Conservation (phyloP, 495 filamentous ascomycete species). For the Aspergillus campestris region DNA sequence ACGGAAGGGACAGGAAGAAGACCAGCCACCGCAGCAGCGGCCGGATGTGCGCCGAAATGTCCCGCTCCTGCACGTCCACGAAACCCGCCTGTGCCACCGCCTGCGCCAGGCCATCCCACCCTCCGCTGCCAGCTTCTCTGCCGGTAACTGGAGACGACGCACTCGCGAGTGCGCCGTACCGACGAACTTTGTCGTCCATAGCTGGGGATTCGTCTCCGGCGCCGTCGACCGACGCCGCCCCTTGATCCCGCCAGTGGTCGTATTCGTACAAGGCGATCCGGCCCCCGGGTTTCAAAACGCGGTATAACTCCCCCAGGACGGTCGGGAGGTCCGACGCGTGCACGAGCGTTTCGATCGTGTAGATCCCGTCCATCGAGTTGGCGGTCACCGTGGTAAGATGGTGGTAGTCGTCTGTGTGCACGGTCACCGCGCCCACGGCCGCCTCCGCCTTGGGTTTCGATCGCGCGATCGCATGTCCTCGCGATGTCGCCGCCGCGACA, state of each 20-base stretch:
- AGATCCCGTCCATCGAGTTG: constrained; percentile 43
- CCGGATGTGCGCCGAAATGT: constrained; percentile 38
- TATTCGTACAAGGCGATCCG: constrained; percentile 43
- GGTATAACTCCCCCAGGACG: constrained; percentile 39
- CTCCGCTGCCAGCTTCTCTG: constrained; percentile 10
- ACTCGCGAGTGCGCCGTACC: constrained; percentile 36
- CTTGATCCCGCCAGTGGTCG: constrained; percentile 25
- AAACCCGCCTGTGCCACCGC: constrained; percentile 42
- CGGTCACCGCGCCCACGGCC: constrained; percentile 27
- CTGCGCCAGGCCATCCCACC: constrained; percentile 8
- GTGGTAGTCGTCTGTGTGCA: constrained; percentile 45
- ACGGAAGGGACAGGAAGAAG: constrained; percentile 38
- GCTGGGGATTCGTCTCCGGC: constrained; percentile 6
- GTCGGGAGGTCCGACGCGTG: constrained; percentile 43
- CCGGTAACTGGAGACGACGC: constrained; percentile 14
- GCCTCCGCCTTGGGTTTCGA: constrained; percentile 4
- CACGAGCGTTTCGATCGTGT: constrained; percentile 53
- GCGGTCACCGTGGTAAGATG: constrained; percentile 31
- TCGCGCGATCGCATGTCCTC: not conserved
- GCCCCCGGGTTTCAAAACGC: constrained; percentile 42
- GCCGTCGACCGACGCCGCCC: constrained; percentile 18
- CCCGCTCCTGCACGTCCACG: constrained; percentile 32
- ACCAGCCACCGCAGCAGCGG: constrained; percentile 43
- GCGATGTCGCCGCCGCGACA: constrained; percentile 13
- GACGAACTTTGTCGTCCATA: constrained; percentile 27